Conservation (phyloP, 176 grass and related monocot species). For the Triticum aestivum region DNA sequence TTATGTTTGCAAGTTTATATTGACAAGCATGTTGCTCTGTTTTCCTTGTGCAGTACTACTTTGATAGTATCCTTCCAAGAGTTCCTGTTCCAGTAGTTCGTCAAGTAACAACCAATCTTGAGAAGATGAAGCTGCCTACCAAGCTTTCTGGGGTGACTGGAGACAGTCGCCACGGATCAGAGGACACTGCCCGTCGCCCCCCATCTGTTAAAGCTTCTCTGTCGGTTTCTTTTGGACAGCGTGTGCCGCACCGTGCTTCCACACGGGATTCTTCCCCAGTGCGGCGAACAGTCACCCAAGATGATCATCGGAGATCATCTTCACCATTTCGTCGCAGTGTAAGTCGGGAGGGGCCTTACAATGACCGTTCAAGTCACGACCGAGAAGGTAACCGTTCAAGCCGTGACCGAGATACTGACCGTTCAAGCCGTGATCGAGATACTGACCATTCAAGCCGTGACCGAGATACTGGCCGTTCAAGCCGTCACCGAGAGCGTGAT, state of each 20-base stretch:
- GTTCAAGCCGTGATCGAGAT: background rate
- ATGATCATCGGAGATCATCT: slow-evolving; percentile 30
- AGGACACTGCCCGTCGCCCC: slow-evolving; percentile 76
- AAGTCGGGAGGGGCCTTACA: slow-evolving; percentile 17
- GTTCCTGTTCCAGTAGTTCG: slow-evolving; percentile 76
- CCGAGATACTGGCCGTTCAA: background rate
- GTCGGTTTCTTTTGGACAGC: slow-evolving; percentile 93
- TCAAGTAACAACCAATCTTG: slow-evolving; percentile 72
- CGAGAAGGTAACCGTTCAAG: slow-evolving; percentile 2
- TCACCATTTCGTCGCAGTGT: slow-evolving; percentile 31
- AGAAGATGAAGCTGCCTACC: slow-evolving; percentile 82
- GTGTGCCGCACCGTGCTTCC: slow-evolving; percentile 84
- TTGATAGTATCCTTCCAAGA: slow-evolving; percentile 85
- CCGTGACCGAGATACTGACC: background rate
- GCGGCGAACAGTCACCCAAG: slow-evolving; percentile 38
- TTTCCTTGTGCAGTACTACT: slow-evolving; percentile 78
- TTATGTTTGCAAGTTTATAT: background rate
- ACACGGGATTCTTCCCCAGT: slow-evolving; percentile 87
- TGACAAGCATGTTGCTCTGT: background rate
- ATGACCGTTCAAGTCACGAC: background rate
- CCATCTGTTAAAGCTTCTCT: slow-evolving; percentile 95
- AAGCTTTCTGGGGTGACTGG: slow-evolving; percentile 84
- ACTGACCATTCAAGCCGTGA: background rate
- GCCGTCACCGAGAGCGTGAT: background rate
- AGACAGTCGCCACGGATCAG: slow-evolving; percentile 77